Conservation (phyloP, 2,329 filamentous ascomycete species). For the Monosporascus sp. region DNA sequence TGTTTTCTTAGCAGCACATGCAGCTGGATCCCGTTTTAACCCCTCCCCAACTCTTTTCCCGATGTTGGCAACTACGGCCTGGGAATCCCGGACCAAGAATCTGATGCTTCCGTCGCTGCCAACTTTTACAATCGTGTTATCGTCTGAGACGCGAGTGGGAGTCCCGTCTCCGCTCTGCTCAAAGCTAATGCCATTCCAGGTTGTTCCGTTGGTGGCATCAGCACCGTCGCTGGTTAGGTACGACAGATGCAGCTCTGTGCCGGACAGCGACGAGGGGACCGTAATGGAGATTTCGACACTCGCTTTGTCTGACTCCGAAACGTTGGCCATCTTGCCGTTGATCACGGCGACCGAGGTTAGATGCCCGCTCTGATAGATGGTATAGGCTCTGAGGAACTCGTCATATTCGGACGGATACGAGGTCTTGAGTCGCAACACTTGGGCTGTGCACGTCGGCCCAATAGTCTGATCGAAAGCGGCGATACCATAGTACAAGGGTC, state of each 20-base stretch:
- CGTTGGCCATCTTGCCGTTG: constrained; percentile 38
- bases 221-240: constrained; percentile 41
- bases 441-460: constrained; percentile 36
- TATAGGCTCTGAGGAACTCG: constrained; percentile 36
- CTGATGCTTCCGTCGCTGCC: constrained; percentile 26
- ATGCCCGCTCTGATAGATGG: constrained; percentile 35
- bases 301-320: constrained; percentile 29
- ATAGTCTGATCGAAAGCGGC: constrained; percentile 46
- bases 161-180: constrained; percentile 35
- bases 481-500: constrained; percentile 44
- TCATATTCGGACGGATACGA: constrained; percentile 29
- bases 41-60: constrained; percentile 18
- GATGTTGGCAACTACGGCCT: constrained; percentile 41
- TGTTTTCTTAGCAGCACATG: constrained; percentile 2
- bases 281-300: constrained; percentile 35
- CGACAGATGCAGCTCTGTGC: constrained; percentile 38
- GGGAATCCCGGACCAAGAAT: constrained; percentile 34
- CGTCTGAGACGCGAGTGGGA: constrained; percentile 28
- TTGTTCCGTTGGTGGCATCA: constrained; percentile 34
- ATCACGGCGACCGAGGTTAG: constrained; percentile 39
- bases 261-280: constrained; percentile 30
- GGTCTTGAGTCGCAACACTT: constrained; percentile 29
- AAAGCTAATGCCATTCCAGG: constrained; percentile 43
- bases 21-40: background rate
- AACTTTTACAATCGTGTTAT: constrained; percentile 25